Base-by-base conservation (phyloP, 1,284 basidiomycete species). In the Abortiporus biennis region DNA sequence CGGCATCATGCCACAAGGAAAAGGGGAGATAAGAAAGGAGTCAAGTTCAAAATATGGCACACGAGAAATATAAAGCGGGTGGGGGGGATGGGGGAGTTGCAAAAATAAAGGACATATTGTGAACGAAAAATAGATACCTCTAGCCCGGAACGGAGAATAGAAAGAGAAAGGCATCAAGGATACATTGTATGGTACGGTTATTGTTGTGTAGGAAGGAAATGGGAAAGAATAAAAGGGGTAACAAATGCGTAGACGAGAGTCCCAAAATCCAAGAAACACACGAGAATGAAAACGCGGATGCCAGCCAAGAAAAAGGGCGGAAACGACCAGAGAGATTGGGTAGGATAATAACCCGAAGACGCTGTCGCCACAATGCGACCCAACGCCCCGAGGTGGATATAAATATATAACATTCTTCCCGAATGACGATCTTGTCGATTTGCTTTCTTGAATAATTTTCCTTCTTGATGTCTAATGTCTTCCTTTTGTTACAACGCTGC, bases 231-330 rank as follows among this genome's bases (percentile, higher is more conserved):
- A 52, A 53, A 57, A 53, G 56, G 47, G 53, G 56, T 49, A 55
- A 56, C 45, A 23, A 27, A 38, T 20, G 24, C 23, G 27, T 38
- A 38, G 15, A 16, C 27, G 37, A 54, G 40, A 51, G 62, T 65
- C 63, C 67, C 60, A 68, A 59, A 61, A 69, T 63, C 64, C 68
- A 69, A 69, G 59, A 66, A 61, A 66, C 51, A 51, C 46, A 45
- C 27, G 27, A 29, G n/a, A 29, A 29, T 8, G n/a, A 8, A n/a
- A 8, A 29, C n/a, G 50, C 50, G 41, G 47, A 51, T 43, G 49
- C 56, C 54, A 57, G 56, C 48, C 55, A 55, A 54, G 43, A 48
- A 38, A n/a, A n/a, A 29, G 9, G 27, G n/a, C 27, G 8, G 9
- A n/a, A 29, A 29, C 8, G 37, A 38, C 23, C 24, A 24, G 16